phyloP scores from a whole-genome alignment of 495 filamentous ascomycete species.

The Xylaria flabelliformis region DNA sequence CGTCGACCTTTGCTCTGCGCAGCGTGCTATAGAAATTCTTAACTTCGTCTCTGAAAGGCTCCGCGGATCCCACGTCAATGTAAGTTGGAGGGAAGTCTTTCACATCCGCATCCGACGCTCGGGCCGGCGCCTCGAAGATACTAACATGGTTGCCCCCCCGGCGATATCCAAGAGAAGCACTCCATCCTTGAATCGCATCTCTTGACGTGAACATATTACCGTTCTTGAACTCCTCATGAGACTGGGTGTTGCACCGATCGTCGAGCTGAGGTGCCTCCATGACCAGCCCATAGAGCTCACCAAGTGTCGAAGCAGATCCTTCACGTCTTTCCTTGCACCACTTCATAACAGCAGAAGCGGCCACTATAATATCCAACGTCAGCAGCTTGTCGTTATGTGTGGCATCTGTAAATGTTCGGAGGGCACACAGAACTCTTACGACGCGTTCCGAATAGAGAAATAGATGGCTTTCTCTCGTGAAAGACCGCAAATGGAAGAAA shows the following conservation, averaged over 20 bases:
- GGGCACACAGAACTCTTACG: neutral
- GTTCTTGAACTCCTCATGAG: conserved; percentile 21
- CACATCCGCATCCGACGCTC: conserved; percentile 19
- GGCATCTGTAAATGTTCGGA: neutral
- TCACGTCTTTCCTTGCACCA: conserved; percentile 25
- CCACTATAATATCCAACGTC: conserved; percentile 6
- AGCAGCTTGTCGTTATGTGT: neutral
- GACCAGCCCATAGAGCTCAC: conserved; percentile 24
- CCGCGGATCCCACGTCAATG: conserved; percentile 26
- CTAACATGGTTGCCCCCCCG: conserved; percentile 13
- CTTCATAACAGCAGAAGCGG: conserved; percentile 24
- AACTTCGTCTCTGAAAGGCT: conserved; percentile 33
- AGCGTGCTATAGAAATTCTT: conserved; percentile 31
- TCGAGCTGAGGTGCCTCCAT: conserved; percentile 32
- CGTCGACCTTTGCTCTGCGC: conserved; percentile 42
- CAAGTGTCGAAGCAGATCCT: neutral
- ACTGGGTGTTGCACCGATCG: conserved; percentile 26
- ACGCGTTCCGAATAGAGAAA: neutral
- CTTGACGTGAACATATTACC: conserved; percentile 29
- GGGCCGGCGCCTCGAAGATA: conserved; percentile 27
- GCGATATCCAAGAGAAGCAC: conserved; percentile 22
- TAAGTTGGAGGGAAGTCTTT: conserved; percentile 25
- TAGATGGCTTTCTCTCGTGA: neutral
- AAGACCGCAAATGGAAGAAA: neutral
- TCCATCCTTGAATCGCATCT: conserved; percentile 25